These are phyloP conservation scores for Curvularia verruculosa DNA, from an alignment of 2,329 filamentous ascomycete genomes.

Conservation along the genomic window DNA sequence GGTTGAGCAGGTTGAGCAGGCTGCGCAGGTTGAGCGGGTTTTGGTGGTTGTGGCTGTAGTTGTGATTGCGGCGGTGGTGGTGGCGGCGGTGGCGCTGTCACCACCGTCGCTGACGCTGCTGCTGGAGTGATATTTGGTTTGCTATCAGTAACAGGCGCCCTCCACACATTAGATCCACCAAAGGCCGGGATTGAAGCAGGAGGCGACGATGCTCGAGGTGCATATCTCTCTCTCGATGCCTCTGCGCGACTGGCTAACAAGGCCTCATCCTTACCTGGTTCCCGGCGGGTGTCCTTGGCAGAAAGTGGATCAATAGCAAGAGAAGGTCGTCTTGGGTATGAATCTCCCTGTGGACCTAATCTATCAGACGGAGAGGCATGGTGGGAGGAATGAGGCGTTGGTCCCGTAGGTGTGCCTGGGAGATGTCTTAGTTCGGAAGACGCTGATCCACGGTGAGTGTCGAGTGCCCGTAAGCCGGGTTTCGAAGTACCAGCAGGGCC, in stretches of 20 bases:
- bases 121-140: conserved; percentile 34
- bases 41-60: conserved; percentile 31
- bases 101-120: neutral
- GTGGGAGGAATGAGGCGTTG: conserved; percentile 41
- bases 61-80: conserved; percentile 33
- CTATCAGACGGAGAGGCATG: conserved; percentile 44
- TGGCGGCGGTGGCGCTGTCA: neutral
- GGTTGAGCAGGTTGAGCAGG: conserved; percentile 25
- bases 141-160: conserved; percentile 45
- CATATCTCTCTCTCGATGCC: conserved; percentile 54
- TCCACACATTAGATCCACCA: conserved; percentile 55
- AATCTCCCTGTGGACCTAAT: conserved; percentile 36
- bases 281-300: conserved; percentile 45
- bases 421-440: conserved; percentile 40
- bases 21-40: conserved; percentile 28
- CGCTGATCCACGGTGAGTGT: conserved; percentile 40
- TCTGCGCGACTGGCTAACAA: conserved; percentile 55
- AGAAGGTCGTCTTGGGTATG: conserved; percentile 47
- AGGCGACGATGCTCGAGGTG: conserved; percentile 57
- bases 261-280: conserved; percentile 53
- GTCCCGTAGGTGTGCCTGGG: conserved; percentile 43
- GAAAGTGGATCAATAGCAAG: conserved; percentile 42
- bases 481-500: conserved; percentile 42
- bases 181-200: conserved; percentile 64
- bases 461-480: conserved; percentile 35